Evolutionary conservation across 2,329 filamentous ascomycete genomes (phyloP).

Genomic region (Cladosporium austrohemisphaericum): DNA sequence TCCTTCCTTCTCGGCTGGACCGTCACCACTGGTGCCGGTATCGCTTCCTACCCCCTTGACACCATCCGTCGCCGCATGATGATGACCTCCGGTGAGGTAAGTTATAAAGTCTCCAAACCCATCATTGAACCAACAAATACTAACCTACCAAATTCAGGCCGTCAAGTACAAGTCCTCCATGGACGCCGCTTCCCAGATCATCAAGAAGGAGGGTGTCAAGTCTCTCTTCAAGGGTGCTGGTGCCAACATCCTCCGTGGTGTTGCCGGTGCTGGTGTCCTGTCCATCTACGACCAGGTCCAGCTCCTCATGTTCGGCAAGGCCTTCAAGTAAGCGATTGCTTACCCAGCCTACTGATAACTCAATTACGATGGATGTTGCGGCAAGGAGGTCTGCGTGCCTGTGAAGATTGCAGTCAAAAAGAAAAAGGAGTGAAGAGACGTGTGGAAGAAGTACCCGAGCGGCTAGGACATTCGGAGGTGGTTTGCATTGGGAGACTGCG

Average conservation of each 20-base stretch:
- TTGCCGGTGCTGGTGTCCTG: conserved; percentile 99
- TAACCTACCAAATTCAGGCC: conserved; percentile 57
- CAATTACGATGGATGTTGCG: conserved; percentile 13
- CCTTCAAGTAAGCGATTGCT: conserved; percentile 66
- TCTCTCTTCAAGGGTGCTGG: conserved; percentile 99
- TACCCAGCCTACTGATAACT: conserved; percentile 6
- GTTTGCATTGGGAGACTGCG: conserved; percentile 14
- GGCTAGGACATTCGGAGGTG: conserved; percentile 9
- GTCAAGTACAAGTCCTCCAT: conserved; percentile 99
- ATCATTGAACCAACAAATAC: conserved; percentile 30
- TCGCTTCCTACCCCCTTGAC: conserved; percentile 99
- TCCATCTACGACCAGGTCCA: conserved; percentile 99
- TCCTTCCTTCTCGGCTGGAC: conserved; percentile 98
- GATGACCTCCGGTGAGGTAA: conserved; percentile 84
- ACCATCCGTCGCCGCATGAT: conserved; percentile 99
- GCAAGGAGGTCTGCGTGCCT: conserved; percentile 28
- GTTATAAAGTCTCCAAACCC: conserved; percentile 26
- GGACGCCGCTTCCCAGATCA: conserved; percentile 93
- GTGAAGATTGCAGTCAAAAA: conserved; percentile 28
- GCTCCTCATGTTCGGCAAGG: conserved; percentile 99
- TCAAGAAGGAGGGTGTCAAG: conserved; percentile 95
- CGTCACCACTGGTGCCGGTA: conserved; percentile 99
- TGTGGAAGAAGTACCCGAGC: conserved; percentile 6
- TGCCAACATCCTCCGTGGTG: conserved; percentile 99
- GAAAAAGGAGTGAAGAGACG: conserved; percentile 11